phyloP scores from a whole-genome alignment of 345 rosid genomes.

The Pseudoturritis turrita region DNA sequence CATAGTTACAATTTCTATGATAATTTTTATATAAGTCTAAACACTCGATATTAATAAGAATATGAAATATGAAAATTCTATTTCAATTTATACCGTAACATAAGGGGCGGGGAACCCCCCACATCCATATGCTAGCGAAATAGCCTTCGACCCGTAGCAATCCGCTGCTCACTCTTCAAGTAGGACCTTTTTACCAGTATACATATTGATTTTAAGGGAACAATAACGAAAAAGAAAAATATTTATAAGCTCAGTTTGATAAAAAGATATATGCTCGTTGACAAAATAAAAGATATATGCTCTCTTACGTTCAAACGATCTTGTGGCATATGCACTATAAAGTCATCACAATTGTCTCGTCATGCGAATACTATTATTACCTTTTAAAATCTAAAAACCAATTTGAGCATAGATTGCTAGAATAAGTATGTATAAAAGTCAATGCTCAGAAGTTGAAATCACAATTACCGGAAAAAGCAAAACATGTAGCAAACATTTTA shows the following conservation, averaged over 20 bases:
- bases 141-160: too few species aligned
- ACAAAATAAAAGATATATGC: neutral
- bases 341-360: neutral
- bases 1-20: too few species aligned
- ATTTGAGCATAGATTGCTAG: neutral
- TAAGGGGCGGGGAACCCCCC: too few species aligned
- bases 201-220: too few species aligned
- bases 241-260: neutral
- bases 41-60: too few species aligned
- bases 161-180: too few species aligned
- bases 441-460: constrained; percentile 3
- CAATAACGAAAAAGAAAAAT: neutral
- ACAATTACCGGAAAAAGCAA: neutral
- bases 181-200: too few species aligned
- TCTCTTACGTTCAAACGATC: neutral
- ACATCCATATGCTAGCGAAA: too few species aligned
- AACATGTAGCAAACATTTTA: constrained; percentile 16
- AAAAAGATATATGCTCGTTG: neutral
- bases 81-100: too few species aligned
- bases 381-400: neutral
- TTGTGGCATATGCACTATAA: neutral
- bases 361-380: neutral
- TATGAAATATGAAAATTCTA: too few species aligned
- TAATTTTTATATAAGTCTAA: too few species aligned
- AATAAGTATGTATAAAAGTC: neutral